phyloP scores from a whole-genome alignment of 1,284 basidiomycete genomes.

The Acaromyces ingoldii region DNA sequence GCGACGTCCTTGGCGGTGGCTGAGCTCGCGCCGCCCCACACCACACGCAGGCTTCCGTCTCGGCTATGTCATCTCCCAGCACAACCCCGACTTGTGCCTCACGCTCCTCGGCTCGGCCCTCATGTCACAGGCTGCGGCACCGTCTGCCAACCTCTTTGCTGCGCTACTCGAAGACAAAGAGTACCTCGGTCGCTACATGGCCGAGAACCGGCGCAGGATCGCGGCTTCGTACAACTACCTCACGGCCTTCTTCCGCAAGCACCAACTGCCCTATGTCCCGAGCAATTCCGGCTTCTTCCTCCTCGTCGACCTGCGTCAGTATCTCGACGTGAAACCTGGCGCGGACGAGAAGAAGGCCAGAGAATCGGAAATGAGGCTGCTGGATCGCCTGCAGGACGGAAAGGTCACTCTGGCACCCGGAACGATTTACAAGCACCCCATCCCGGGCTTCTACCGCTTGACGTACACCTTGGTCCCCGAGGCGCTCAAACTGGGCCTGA shows the following conservation, averaged over 20 bases:
- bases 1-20: too few relatives aligned
- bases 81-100: slow-evolving; percentile 13
- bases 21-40: background rate
- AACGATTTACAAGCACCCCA: slow-evolving; percentile 28
- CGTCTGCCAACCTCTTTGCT: slow-evolving; percentile 20
- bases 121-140: slow-evolving; percentile 20
- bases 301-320: slow-evolving; percentile 19
- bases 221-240: slow-evolving; percentile 16
- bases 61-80: slow-evolving; percentile 31
- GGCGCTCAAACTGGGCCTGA: slow-evolving; percentile 23
- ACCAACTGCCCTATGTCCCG: slow-evolving; percentile 19
- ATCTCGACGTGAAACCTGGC: background rate
- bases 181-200: slow-evolving; percentile 30
- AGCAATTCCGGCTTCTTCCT: slow-evolving; percentile 33
- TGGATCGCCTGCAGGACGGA: background rate
- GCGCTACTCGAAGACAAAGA: slow-evolving; percentile 19
- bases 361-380: background rate
- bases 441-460: slow-evolving; percentile 27
- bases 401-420: slow-evolving; percentile 32
- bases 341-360: background rate
- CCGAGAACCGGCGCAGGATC: slow-evolving; percentile 25
- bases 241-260: slow-evolving; percentile 14
- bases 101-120: slow-evolving; percentile 6
- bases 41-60: slow-evolving; percentile 21
- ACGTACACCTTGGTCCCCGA: slow-evolving; percentile 27